phyloP scores from a whole-genome alignment of 2,329 filamentous ascomycete species.

The Basipetospora chlamydospora region DNA sequence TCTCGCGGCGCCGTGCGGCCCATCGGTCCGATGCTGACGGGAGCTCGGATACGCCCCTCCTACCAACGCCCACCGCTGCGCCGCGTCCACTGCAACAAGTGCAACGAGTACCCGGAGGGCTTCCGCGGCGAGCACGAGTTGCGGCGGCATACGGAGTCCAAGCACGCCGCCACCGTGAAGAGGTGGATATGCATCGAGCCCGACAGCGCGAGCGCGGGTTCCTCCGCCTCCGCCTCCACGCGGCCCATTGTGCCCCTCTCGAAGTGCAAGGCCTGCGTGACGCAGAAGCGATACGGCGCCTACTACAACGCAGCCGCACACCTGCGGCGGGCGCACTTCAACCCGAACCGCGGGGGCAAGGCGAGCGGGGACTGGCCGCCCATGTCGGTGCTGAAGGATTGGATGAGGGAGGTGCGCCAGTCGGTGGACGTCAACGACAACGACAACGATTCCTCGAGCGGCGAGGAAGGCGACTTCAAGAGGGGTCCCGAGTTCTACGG shows the following conservation, averaged over 20 bases:
- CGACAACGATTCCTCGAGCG: constrained; percentile 29
- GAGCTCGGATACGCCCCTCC: constrained; percentile 23
- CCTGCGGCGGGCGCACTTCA: constrained; percentile 41
- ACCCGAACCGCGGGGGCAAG: constrained; percentile 39
- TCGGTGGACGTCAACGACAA: constrained; percentile 31
- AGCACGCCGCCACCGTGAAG: constrained; percentile 39
- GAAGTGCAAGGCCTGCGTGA: constrained; percentile 42
- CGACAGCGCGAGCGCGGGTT: constrained; percentile 19
- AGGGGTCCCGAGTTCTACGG: constrained; percentile 2
- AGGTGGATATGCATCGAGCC: constrained; percentile 43
- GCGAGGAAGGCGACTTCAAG: constrained; percentile 28
- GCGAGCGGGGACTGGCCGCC: constrained; percentile 44
- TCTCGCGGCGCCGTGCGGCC: constrained; percentile 19
- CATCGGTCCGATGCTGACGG: constrained; percentile 25
- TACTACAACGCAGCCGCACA: constrained; percentile 48
- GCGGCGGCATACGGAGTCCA: constrained; percentile 48
- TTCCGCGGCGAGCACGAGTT: constrained; percentile 87
- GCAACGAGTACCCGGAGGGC: constrained; percentile 68
- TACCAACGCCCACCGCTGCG: constrained; percentile 45
- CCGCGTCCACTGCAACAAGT: constrained; percentile 64
- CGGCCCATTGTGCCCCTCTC: constrained; percentile 36
- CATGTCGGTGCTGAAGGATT: constrained; percentile 42
- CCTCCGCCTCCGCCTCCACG: no score
- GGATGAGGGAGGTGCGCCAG: constrained; percentile 45
- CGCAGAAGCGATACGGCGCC: constrained; percentile 41